phyloP scores from a whole-genome alignment of 768 basidiomycete species.

The Mycena galericulata region DNA sequence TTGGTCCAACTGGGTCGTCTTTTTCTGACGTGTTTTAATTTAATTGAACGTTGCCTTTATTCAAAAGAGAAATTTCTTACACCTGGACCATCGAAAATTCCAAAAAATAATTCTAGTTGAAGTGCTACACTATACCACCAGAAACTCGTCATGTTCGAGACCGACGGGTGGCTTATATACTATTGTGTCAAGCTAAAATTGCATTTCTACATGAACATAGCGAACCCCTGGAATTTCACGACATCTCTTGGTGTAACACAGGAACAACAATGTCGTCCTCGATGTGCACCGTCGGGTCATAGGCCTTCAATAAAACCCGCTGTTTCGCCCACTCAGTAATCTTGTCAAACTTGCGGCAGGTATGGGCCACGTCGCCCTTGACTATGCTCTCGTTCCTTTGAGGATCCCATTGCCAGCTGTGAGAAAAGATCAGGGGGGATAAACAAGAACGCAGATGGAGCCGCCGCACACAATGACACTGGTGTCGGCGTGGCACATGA shows the following conservation, averaged over 20 bases:
- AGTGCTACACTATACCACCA: no score
- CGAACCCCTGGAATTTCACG: no score
- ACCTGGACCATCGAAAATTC: no score
- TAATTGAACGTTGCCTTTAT: no score
- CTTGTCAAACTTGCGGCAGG: conserved; percentile 44
- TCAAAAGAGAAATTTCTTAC: no score
- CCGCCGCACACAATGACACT: conserved; percentile 27
- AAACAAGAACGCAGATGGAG: neutral
- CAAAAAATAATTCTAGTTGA: no score
- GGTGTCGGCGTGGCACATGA: conserved; percentile 29
- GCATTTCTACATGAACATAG: no score
- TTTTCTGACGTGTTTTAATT: no score
- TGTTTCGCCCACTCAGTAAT: conserved; percentile 42
- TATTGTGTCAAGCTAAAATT: no score
- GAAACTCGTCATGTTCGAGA: no score
- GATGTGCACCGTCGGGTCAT: conserved; percentile 24
- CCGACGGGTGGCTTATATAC: no score
- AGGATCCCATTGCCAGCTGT: conserved; percentile 45
- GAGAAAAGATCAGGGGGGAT: neutral
- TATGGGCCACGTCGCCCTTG: conserved; percentile 40
- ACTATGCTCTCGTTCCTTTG: conserved; percentile 32
- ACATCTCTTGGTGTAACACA: conserved; percentile 12
- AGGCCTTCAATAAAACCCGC: neutral
- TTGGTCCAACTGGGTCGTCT: no score
- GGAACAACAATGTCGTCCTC: conserved; percentile 30